Evolutionary conservation across 2,329 filamentous ascomycete species (phyloP), one percentile per base, ranked within the genome.

Genomic region (Cordyceps cicadae): DNA sequence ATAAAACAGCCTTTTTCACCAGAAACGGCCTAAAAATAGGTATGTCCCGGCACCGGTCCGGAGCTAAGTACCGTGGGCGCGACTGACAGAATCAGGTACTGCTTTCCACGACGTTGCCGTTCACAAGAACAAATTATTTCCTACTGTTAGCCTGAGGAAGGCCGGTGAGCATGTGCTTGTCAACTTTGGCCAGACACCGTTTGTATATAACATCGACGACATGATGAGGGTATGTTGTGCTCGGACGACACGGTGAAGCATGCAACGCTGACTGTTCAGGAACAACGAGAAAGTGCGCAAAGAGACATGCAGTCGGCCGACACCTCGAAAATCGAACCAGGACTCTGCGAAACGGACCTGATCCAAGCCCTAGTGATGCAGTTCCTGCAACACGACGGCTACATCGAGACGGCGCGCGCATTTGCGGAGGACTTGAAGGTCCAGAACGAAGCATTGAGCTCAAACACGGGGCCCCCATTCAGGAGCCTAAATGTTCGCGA

Each of bases 371-470:
- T 97, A 61, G 82, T 87, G 19, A 81, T 92, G 45, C 92, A 97
- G 73, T 97, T 96, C 66, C 78, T 99, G 15, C 89, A 92, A 43
- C 93, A 97, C 67, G 94, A 97, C 68, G 94, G 94, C 62, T 97
- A 97, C 66, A 88, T 97, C 8, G 93, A 97, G 66, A 96, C 93
- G 0, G 92, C 92, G 9, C 85, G 87, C 64, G 91, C 90, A 0
- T 97, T 99, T 77, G 86, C 89, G 3, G 81, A 88, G 66, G 93
- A 97, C 69, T 85, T 96, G 29, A 82, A 84, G 59, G 77, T 82
- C 17, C 90, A 96, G 71, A 87, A 89, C 67, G 78, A 83, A 67
- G 86, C 89, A 9, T 75, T 96, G 60, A 83, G 82, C 63, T 79
- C 84, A 49, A 82, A 85, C 60, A 74, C 82, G 43, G 72, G 73